Evolutionary conservation across 2,329 filamentous ascomycete species (phyloP).

Genomic region (Diaporthe caulivora): DNA sequence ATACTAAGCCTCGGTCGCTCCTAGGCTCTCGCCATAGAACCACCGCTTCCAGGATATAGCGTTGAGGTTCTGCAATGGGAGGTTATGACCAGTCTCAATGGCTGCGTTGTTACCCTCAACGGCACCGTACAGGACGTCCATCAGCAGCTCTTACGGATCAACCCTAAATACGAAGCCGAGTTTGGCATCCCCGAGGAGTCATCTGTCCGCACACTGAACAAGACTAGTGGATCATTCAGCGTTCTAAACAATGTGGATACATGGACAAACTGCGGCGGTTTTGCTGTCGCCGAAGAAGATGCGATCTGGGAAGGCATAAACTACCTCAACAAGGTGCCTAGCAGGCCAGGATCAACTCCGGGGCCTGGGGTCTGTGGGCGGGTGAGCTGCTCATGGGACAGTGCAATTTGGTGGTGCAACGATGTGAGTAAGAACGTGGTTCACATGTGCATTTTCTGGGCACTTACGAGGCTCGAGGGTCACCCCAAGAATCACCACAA

Average conservation of each 20-base stretch:
- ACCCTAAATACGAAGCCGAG: background rate
- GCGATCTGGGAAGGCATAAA: background rate
- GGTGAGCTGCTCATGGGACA: slow-evolving; percentile 9
- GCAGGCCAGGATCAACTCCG: background rate
- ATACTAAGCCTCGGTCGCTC: fast-evolving
- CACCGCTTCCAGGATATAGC: background rate
- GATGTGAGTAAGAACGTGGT: background rate
- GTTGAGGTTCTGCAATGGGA: slow-evolving; percentile 9
- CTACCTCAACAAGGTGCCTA: background rate
- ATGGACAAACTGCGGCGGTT: background rate
- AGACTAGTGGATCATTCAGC: background rate
- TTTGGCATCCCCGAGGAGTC: background rate
- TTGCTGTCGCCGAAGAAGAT: background rate
- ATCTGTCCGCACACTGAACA: no score
- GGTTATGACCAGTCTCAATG: background rate
- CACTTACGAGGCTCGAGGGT: no score
- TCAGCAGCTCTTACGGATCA: background rate
- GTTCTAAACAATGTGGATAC: background rate
- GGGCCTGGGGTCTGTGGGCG: background rate
- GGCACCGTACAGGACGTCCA: background rate
- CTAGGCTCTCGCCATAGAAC: background rate
- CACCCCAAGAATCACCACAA: no score
- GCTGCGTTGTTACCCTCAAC: background rate
- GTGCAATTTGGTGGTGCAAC: slow-evolving; percentile 24
- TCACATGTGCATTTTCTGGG: no score